Base-by-base conservation (phyloP, 176 grass and related monocot species). In the Phyllostachys edulis region DNA sequence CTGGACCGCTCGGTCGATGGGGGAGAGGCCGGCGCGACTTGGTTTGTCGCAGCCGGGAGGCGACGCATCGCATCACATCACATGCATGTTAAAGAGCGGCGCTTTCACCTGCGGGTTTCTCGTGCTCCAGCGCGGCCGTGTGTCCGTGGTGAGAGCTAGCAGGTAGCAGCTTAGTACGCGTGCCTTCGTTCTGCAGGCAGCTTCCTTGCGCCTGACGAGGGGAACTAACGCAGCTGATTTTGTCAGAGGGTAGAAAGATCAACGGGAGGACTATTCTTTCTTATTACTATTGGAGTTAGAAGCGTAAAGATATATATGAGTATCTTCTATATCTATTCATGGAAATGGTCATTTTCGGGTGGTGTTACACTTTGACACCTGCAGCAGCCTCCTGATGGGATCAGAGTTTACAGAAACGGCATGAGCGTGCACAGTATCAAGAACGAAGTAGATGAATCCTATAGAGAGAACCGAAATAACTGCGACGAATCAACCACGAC, bases 181-280 rank as follows among this genome's bases (percentile, higher is more conserved):
- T 45, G 7, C n/a, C 1, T 32, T 59, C 11, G 9, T 62, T 10
- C 50, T 16, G 26, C 63, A 18, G 47, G 83, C 77, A 71, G 66
- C 54, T 86, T 86, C 82, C 45, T 26, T n/a, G 71, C 10, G 61
- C 34, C 66, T 69, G 75, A 38, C 76, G 76, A 72, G 41, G 74
- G 63, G 1, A 71, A 7, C 9, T 32, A 41, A 45, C 34, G 59
- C 9, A 6, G 73, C 44, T 73, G 57, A 67, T 57, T 26, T 34
- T 20, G 77, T 81, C 85, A 73, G 75, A 7, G 24, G 12, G 77
- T 54, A 41, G 70, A 76, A 87, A 87, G 55, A 67, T 87, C 77
- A 62, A 21, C n/a, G 46, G 34, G 23, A 47, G 15, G 77, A 74
- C 77, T 5, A 1, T 34, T 46, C 47, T 16, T 32, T 46, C 84